A percentile compares a stretch with the other conserved stretches of the same genome.
Evolutionary conservation across 1,139 yeast genomes (phyloP).

Genomic region (Geotrichum citri-aurantii): DNA sequence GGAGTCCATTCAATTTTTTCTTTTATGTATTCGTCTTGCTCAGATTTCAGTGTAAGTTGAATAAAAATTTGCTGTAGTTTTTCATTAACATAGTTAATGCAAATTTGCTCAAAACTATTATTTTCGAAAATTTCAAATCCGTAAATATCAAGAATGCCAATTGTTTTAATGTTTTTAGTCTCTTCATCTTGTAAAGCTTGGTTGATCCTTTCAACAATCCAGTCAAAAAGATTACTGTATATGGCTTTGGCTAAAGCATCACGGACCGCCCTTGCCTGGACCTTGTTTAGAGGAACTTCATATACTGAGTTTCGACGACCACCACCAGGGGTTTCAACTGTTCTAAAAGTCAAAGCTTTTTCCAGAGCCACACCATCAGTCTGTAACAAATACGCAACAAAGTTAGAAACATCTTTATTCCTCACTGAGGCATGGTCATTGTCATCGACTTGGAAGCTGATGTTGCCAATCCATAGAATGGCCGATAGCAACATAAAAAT

Average conservation of each 20-base stretch:
- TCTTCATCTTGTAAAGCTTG: constrained; percentile 51
- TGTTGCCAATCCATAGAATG: constrained; percentile 90
- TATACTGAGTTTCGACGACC: constrained; percentile 89
- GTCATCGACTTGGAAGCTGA: constrained; percentile 71
- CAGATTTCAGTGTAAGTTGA: constrained; percentile 90
- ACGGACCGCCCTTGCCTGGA: constrained; percentile 90
- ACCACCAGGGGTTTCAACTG: constrained; percentile 77
- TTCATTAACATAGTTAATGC: constrained; percentile 96
- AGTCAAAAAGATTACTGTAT: constrained; percentile 86
- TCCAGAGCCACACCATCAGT: constrained; percentile 65
- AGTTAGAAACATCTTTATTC: constrained; percentile 84
- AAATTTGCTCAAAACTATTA: constrained; percentile 92
- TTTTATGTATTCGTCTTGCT: constrained; percentile 93
- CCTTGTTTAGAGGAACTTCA: constrained; percentile 85
- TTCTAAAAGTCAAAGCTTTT: constrained; percentile 68
- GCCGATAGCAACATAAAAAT: constrained; percentile 81
- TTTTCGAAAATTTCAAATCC: constrained; percentile 97
- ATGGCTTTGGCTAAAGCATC: constrained; percentile 95
- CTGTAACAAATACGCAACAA: constrained; percentile 84
- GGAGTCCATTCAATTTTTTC: constrained; percentile 98
- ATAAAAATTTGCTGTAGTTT: constrained; percentile 95
- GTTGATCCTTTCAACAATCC: constrained; percentile 94
- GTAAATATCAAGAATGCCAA: constrained; percentile 95
- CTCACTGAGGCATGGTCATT: constrained; percentile 79
- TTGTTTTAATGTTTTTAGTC: constrained; percentile 54